Evolutionary conservation across 2,329 filamentous ascomycete genomes (phyloP).

Genomic region (Fusarium lateritium): DNA sequence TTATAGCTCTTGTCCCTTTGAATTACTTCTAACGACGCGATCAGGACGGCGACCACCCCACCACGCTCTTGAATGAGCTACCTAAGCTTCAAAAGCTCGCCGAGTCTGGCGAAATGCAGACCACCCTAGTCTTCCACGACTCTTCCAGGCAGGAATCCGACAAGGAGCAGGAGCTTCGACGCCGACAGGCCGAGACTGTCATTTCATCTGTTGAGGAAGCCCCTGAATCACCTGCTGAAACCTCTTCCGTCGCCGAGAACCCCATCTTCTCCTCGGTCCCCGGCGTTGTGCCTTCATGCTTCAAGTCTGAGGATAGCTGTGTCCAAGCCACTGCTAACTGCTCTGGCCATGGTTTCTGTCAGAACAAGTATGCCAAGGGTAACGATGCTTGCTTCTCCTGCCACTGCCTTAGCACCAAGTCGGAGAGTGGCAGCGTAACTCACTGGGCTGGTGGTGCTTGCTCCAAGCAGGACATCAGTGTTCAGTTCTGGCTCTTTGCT

Average conservation of each 20-base stretch:
- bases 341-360: constrained; percentile 85
- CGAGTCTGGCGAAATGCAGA: constrained; percentile 67
- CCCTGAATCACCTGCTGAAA: constrained; percentile 43
- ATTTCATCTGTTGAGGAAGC: constrained; percentile 57
- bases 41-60: constrained; percentile 60
- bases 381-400: constrained; percentile 81
- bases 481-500: constrained; percentile 89
- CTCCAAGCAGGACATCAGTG: constrained; percentile 91
- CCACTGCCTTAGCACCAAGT: constrained; percentile 75
- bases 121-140: constrained; percentile 66
- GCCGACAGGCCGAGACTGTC: constrained; percentile 65
- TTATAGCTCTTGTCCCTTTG: not conserved
- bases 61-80: constrained; percentile 61
- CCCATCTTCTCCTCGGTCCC: constrained; percentile 57
- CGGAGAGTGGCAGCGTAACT: constrained; percentile 72
- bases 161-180: constrained; percentile 60
- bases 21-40: constrained; percentile 40
- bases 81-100: constrained; percentile 62
- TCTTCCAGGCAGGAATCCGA: constrained; percentile 59
- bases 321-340: constrained; percentile 80
- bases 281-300: constrained; percentile 78
- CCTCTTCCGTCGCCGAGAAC: constrained; percentile 47
- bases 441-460: constrained; percentile 90
- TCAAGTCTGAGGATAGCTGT: constrained; percentile 78
- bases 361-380: constrained; percentile 71